These are phyloP conservation scores for Macaranga tanarius DNA, from an alignment of 441 rosid species.

Conservation along the genomic window DNA sequence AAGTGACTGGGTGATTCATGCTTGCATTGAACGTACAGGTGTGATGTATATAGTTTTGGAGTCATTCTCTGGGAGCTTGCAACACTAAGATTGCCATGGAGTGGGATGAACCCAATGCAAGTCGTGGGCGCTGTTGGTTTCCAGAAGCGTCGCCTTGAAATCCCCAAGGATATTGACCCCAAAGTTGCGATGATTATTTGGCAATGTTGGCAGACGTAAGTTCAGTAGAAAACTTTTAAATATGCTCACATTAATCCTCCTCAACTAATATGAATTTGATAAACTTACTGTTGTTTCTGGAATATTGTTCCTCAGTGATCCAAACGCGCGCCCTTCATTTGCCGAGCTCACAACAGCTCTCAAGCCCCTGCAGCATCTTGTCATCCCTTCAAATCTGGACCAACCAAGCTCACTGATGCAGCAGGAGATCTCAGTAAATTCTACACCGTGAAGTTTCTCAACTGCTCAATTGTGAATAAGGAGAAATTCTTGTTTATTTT, in stretches of 20 bases:
- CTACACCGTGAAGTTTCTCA: slow-evolving; percentile 45
- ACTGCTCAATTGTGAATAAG: slow-evolving; percentile 43
- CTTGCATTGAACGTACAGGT: slow-evolving; percentile 46
- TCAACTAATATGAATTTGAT: background rate
- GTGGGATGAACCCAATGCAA: slow-evolving; percentile 99
- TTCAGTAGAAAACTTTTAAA: background rate
- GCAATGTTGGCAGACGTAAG: slow-evolving; percentile 97
- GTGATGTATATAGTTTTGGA: slow-evolving; percentile 98
- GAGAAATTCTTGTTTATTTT: slow-evolving; percentile 25
- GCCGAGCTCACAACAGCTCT: slow-evolving; percentile 71
- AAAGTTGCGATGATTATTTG: slow-evolving; percentile 76
- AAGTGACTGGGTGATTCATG: background rate
- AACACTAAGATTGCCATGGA: slow-evolving; percentile 88
- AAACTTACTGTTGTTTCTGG: slow-evolving; percentile 11
- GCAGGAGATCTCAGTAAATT: slow-evolving; percentile 57
- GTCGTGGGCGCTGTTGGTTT: slow-evolving; percentile 99
- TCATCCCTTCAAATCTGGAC: slow-evolving; percentile 49
- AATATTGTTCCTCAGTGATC: slow-evolving; percentile 58
- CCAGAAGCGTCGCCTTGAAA: slow-evolving; percentile 91
- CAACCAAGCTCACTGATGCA: slow-evolving; percentile 46
- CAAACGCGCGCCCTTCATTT: slow-evolving; percentile 87
- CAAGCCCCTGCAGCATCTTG: slow-evolving; percentile 77
- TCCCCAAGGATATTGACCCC: slow-evolving; percentile 94
- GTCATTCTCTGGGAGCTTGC: slow-evolving; percentile 98
- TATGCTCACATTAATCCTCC: background rate